phyloP scores from a whole-genome alignment of 169 alveolate species.

The Cryptosporidium ubiquitum region DNA sequence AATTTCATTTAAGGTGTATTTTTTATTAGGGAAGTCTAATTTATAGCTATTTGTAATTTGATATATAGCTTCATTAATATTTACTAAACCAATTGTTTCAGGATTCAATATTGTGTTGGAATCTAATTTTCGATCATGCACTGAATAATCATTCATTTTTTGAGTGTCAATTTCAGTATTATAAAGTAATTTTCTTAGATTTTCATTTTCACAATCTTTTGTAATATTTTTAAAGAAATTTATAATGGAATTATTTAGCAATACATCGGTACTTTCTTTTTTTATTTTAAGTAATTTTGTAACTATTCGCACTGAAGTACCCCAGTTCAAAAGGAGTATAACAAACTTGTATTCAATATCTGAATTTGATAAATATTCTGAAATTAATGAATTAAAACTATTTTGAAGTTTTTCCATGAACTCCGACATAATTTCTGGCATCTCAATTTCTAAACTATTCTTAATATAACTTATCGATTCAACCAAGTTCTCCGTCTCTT shows the following conservation, averaged over 20 bases:
- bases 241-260: not conserved
- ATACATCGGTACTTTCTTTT: not conserved
- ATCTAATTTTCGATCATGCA: not conserved
- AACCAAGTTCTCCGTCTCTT: slow-evolving; percentile 26
- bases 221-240: not conserved
- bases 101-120: not conserved
- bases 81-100: not conserved
- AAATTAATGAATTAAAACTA: not conserved
- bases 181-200: not conserved
- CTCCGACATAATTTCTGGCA: not conserved
- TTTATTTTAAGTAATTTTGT: not conserved
- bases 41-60: slow-evolving; percentile 16
- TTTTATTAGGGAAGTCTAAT: not conserved
- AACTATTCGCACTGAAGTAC: not conserved
- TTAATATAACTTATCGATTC: not conserved
- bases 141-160: not conserved
- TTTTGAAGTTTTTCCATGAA: not conserved
- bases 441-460: not conserved
- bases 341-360: slow-evolving; percentile 15
- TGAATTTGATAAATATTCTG: not conserved
- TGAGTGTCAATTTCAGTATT: not conserved
- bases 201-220: not conserved
- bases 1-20: slow-evolving; percentile 19
- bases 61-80: not conserved
- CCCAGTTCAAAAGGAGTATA: slow-evolving; percentile 2